These are phyloP conservation scores for Sugiyamaella novakii DNA, from an alignment of 1,139 yeast species.

Conservation along the genomic window DNA sequence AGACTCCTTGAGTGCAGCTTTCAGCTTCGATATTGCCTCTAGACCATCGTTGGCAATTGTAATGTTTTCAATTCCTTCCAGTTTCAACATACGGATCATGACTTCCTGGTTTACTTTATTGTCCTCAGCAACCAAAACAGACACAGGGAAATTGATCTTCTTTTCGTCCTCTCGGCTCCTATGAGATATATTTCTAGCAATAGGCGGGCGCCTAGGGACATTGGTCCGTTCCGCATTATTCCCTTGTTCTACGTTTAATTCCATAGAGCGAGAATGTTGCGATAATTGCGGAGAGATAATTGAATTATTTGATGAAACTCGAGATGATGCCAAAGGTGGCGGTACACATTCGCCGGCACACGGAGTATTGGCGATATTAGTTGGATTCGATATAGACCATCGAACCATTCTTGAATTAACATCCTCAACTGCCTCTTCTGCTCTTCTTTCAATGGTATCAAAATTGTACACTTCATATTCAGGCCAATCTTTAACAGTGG, in stretches of 20 bases:
- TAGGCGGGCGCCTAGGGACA: conserved; percentile 28
- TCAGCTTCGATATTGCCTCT: conserved; percentile 72
- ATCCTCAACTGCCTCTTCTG: conserved; percentile 23
- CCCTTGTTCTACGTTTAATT: neutral
- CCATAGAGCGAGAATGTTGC: conserved; percentile 1
- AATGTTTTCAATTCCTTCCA: conserved; percentile 76
- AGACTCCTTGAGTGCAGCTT: conserved; percentile 41
- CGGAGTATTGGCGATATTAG: conserved; percentile 1
- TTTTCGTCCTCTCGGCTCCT: conserved; percentile 31
- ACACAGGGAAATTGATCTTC: conserved; percentile 43
- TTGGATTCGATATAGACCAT: conserved; percentile 3
- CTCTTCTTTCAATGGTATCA: conserved; percentile 18
- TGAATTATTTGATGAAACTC: conserved; percentile 11
- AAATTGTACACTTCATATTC: conserved; percentile 26
- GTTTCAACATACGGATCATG: conserved; percentile 78
- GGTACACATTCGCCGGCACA: neutral
- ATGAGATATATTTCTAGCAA: conserved; percentile 30
- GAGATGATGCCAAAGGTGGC: neutral
- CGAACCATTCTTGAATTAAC: conserved; percentile 18
- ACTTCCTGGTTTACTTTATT: conserved; percentile 94
- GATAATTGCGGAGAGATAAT: conserved; percentile 9
- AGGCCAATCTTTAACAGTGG: conserved; percentile 26
- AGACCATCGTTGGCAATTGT: conserved; percentile 88
- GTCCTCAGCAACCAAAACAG: conserved; percentile 90
- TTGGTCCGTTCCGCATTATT: conserved; percentile 1